Base-by-base conservation (phyloP, 2,329 filamentous ascomycete species). In the Chaetomium strumarium region DNA sequence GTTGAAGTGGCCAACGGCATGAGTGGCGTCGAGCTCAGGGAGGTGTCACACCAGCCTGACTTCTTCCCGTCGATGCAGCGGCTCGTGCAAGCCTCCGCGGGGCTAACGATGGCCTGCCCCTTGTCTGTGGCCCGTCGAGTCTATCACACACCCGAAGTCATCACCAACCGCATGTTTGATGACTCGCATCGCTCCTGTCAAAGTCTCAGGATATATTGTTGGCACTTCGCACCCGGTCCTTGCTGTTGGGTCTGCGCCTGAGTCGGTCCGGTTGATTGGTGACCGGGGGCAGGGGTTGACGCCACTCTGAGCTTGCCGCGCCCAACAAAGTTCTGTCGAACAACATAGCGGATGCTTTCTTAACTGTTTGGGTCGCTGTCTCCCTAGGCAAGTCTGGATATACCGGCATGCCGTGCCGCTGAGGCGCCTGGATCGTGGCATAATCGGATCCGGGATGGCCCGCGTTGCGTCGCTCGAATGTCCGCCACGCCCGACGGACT, bases 101-200 rank as follows among this genome's bases (percentile, higher is more conserved):
- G 36, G 17, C 20, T 8, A 17, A 38, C 19, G 19, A 37, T 12
- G n/a, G 9, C 38, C 9, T 34, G 14, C n/a, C 33, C 51, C 45
- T 19, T 49, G 53, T 24, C 17, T 54, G 30, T 49, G 29, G 14
- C 11, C 41, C 31, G 14, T 19, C 36, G 46, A 34, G 31, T 51
- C 31, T 48, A 34, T 51, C 55, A 54, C 54, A 47, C 51, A 44
- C 12, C n/a, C 19, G 38, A 49, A 49, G 17, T 20, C 33, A 51
- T 40, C 31, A 24, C 45, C 44, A 45, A 54, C 55, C 42, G 39
- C 42, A 51, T 48, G 24, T n/a, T 40, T 12, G 14, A 13, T 37
- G 7, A 9, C 29, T 38, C n/a, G n/a, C n/a, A 45, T 17, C 36
- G 44, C 45, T 51, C 41, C 24, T 17, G 38, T 16, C 39, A 33